Evolutionary conservation across 139 green algal species (phyloP).

Genomic region (Pedinophyceae sp.): DNA sequence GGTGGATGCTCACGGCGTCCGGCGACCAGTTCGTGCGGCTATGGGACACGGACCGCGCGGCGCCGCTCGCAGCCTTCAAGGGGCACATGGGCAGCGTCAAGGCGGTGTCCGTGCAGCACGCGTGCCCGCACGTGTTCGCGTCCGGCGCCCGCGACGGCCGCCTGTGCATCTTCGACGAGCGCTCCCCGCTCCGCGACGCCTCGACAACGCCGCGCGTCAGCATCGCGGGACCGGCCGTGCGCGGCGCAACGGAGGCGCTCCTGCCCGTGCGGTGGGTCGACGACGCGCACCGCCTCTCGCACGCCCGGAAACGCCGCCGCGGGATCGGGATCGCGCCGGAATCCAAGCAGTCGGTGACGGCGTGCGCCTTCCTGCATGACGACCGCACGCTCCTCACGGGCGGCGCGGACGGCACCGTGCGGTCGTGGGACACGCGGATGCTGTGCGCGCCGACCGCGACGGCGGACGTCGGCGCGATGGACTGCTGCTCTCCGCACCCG

Average conservation of each 20-base stretch:
- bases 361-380: not conserved
- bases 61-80: constrained; percentile 17
- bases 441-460: no score
- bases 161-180: constrained; percentile 54
- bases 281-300: no score
- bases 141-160: constrained; percentile 46
- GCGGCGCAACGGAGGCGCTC: no score
- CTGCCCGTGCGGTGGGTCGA: no score
- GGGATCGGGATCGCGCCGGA: constrained; percentile 4
- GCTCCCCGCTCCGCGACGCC: constrained; percentile 9
- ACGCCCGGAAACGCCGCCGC: constrained; percentile 9
- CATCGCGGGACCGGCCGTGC: no score
- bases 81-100: constrained; percentile 60
- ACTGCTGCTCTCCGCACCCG: no score
- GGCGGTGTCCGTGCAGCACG: constrained; percentile 19
- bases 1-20: constrained; percentile 43
- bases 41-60: constrained; percentile 38
- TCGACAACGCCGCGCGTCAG: no score
- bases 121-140: constrained; percentile 37
- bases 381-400: not conserved
- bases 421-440: no score
- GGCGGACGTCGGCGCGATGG: no score
- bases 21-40: constrained; percentile 47
- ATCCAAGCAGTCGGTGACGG: constrained; percentile 1
- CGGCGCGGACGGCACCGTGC: no score